Evolutionary conservation across 495 filamentous ascomycete species (phyloP), one percentile per base, ranked within the genome.

Genomic region (Platismatia glauca): DNA sequence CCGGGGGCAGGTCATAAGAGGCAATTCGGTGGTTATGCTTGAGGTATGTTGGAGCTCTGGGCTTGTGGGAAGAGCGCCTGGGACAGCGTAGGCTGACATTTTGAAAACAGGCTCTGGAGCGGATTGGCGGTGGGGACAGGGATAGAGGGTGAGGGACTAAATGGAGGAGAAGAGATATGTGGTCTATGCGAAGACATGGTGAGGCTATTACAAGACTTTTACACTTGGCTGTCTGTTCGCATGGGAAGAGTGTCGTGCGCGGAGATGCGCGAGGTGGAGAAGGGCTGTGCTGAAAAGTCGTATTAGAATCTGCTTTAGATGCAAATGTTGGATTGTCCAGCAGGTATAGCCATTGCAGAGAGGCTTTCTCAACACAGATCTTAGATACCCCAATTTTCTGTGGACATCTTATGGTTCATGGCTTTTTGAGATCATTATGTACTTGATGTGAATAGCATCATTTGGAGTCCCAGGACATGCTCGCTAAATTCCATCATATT

Each of bases 1-100:
- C 11, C 0, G 35, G 48, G 50, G 16, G 29, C n/a, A 83, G 81
- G 81, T 86, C 60, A 96, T 97, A 68, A 87, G 92, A 64, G 92
- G 92, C 60, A 97, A 97, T 76, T 95, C 91, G 8, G 90, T 97
- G 12, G 90, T 96, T 52, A 96, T 96, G 90, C 81, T 97, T 33
- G 92, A 97, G 81, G 90, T 89, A 43, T 70, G 72, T 35, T 9
- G 9, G 18, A 13, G 15, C 44, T 27, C 13, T 48, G 38, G 2
- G 13, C 38, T 16, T 12, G 38, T 39, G 41, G 41, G 41, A 2
- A n/a, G 7, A 55, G 52, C 3, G 15, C n/a, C 4, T 37, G 31
- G 18, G 55, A 46, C 8, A 15, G 13, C 4, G 37, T 4, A 35
- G 9, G 39, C 31, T 57, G n/a, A 62, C 37, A 1, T 27, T 27